Percentiles rank a stretch among this genome's conserved stretches.
Evolutionary conservation across 495 filamentous ascomycete genomes (phyloP).

Genomic region (Aspergillus indologenus): DNA sequence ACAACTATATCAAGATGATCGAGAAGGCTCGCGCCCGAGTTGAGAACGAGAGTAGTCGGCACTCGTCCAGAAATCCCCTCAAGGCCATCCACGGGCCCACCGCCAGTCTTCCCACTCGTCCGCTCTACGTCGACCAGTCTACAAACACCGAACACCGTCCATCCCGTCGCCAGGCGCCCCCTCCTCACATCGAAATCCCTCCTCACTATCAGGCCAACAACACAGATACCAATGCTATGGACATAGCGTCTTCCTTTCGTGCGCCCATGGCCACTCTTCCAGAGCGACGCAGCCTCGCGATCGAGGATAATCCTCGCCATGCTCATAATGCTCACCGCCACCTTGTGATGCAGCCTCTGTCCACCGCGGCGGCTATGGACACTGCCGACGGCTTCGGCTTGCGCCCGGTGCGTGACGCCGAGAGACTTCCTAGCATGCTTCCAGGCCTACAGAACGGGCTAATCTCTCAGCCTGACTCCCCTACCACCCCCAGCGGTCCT

Average conservation of each 20-base stretch:
- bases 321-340: conserved; percentile 45
- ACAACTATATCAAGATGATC: conserved; percentile 96
- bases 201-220: conserved; percentile 50
- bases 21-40: conserved; percentile 85
- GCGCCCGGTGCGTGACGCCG: conserved; percentile 78
- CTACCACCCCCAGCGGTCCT: conserved; percentile 81
- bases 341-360: conserved; percentile 61
- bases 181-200: conserved; percentile 72
- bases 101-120: conserved; percentile 26
- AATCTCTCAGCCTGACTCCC: conserved; percentile 86
- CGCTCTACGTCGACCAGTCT: conserved; percentile 38
- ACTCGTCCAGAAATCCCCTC: conserved; percentile 42
- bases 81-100: conserved; percentile 22
- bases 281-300: conserved; percentile 33
- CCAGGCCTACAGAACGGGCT: conserved; percentile 67
- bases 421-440: conserved; percentile 82
- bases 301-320: conserved; percentile 57
- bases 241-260: conserved; percentile 64
- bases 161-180: conserved; percentile 65
- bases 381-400: conserved; percentile 68
- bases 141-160: conserved; percentile 43
- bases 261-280: conserved; percentile 71
- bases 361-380: conserved; percentile 70
- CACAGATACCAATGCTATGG: conserved; percentile 50
- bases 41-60: conserved; percentile 63